phyloP scores from a whole-genome alignment of 768 basidiomycete species.

The Trametes maxima region DNA sequence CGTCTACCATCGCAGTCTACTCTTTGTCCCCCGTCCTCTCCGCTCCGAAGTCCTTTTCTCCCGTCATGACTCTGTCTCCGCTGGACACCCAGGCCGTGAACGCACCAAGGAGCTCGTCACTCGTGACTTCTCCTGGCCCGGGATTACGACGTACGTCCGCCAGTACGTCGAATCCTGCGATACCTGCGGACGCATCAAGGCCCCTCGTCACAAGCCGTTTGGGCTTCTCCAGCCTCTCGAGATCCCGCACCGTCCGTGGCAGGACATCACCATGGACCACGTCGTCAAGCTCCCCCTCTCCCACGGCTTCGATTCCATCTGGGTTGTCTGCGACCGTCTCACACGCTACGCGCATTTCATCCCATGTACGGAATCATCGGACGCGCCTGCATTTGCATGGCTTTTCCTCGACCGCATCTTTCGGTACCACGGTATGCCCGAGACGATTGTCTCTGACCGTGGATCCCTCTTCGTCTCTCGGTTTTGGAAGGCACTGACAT shows the following conservation, averaged over 20 bases:
- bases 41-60: slow-evolving; percentile 32
- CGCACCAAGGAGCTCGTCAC: slow-evolving; percentile 37
- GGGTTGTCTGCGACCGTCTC: slow-evolving; percentile 22
- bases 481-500: slow-evolving; percentile 11
- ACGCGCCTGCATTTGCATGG: slow-evolving; percentile 18
- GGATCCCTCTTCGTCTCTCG: slow-evolving; percentile 19
- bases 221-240: slow-evolving; percentile 38
- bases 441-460: slow-evolving; percentile 24
- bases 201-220: slow-evolving; percentile 30
- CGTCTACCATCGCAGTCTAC: slow-evolving; percentile 29
- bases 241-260: slow-evolving; percentile 22
- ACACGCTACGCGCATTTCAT: slow-evolving; percentile 17
- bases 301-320: slow-evolving; percentile 26
- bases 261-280: slow-evolving; percentile 28
- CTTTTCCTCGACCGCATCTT: slow-evolving; percentile 22
- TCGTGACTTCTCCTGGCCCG: slow-evolving; percentile 37
- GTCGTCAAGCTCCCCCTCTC: slow-evolving; percentile 28
- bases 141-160: slow-evolving; percentile 25
- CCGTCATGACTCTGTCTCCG: slow-evolving; percentile 40
- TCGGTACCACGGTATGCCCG: slow-evolving; percentile 23
- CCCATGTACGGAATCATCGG: slow-evolving; percentile 16
- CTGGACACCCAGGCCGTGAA: slow-evolving; percentile 45
- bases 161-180: slow-evolving; percentile 37
- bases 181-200: slow-evolving; percentile 34
- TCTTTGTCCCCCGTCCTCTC: slow-evolving; percentile 38